Base-by-base conservation (phyloP, 495 filamentous ascomycete species). In the Xylaria flabelliformis region DNA sequence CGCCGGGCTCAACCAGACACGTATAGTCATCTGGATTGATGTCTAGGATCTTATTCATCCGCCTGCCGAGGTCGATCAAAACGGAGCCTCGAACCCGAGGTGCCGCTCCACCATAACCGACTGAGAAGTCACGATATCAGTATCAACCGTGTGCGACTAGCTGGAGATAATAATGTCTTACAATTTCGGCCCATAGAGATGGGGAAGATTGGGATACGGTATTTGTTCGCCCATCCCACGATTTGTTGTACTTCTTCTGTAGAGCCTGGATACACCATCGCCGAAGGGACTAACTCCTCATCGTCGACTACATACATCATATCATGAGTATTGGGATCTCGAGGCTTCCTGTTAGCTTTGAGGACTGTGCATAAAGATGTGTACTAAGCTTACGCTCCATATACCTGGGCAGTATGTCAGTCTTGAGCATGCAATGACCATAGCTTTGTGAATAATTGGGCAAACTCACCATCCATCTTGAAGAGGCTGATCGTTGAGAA, bases 51-150 rank as follows among this genome's bases (percentile, higher is more conserved):
- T 80, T 80, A 70, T 85, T 85, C 87, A 89, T 89, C 13, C 83
- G 79, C 51, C 75, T 81, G 8, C 86, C 86, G 6, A 89, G 78
- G 70, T 89, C 85, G 26, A 90, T 46, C 15, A 86, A 83, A 3
- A 90, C 82, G 17, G 83, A 82, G 26, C 87, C 88, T 3, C 78
- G 80, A 3, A 89, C 83, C 55, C 86, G 76, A 32, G 87, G 85
- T 2, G 85, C 84, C 6, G 86, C 83, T 66, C 88, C 88, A n/a
- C 88, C 88, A 74, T 90, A 89, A 34, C 86, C 82, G 24, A 80
- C 75, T 77, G 15, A 24, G 44, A 13, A 51, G 65, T 19, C 50
- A 42, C 12, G 21, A 29, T 48, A 41, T 77, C 63, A 79, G 71
- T n/a, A 34, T 36, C 0, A 36, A 19, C 12, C 10, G 9, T 13